Conservation (phyloP, 2,329 filamentous ascomycete genomes). For the Gliomastix tumulicola region DNA sequence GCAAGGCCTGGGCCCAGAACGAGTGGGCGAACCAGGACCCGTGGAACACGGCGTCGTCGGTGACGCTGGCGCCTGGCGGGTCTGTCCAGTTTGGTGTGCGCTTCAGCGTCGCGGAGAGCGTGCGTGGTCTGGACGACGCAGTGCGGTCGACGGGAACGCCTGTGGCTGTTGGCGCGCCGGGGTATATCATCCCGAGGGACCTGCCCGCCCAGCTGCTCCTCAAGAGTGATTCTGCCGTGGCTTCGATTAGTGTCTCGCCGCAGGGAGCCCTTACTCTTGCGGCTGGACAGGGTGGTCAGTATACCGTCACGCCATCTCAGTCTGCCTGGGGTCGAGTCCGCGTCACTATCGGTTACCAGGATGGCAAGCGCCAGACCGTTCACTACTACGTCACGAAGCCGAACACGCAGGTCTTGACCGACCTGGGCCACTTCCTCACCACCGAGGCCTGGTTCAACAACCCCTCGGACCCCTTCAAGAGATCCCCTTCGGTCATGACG, state of each 20-base stretch:
- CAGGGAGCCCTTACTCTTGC: slow-evolving; percentile 25
- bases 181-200: slow-evolving; percentile 44
- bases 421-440: slow-evolving; percentile 46
- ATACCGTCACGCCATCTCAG: slow-evolving; percentile 32
- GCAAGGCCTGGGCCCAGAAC: slow-evolving; percentile 45
- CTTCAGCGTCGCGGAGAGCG: slow-evolving; percentile 38
- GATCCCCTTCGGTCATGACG: slow-evolving; percentile 47
- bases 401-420: slow-evolving; percentile 30
- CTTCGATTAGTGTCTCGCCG: slow-evolving; percentile 29
- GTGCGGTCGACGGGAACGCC: slow-evolving; percentile 35
- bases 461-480: slow-evolving; percentile 43
- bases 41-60: slow-evolving; percentile 48
- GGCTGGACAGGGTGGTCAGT: slow-evolving; percentile 17
- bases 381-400: slow-evolving; percentile 50
- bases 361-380: slow-evolving; percentile 41
- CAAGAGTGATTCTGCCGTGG: slow-evolving; percentile 27
- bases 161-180: slow-evolving; percentile 44
- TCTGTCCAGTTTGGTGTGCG: slow-evolving; percentile 39
- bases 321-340: slow-evolving; percentile 41
- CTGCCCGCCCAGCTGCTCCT: slow-evolving; percentile 37
- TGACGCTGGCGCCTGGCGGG: slow-evolving; percentile 33
- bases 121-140: slow-evolving; percentile 39
- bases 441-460: slow-evolving; percentile 45
- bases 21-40: slow-evolving; percentile 44
- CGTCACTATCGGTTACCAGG: slow-evolving; percentile 37